phyloP scores from a whole-genome alignment of 768 basidiomycete genomes.

The Pulveroboletus sp. region DNA sequence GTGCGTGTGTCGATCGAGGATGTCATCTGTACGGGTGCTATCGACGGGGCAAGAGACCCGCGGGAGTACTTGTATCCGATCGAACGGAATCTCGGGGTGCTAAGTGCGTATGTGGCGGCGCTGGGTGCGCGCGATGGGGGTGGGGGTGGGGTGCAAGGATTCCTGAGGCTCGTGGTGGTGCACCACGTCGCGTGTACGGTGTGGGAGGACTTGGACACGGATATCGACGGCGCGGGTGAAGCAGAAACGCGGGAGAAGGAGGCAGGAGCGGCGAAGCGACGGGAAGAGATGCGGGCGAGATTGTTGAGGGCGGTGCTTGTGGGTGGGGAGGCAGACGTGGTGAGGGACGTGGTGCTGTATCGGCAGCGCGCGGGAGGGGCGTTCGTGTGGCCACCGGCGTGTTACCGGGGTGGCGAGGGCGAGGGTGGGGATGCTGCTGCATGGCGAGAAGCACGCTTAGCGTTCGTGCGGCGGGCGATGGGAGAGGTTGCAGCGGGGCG shows the following conservation, averaged over 20 bases:
- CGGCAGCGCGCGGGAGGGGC: slow-evolving; percentile 38
- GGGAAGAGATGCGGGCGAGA: slow-evolving; percentile 29
- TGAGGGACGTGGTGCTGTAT: slow-evolving; percentile 57
- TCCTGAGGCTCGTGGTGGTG: slow-evolving; percentile 62
- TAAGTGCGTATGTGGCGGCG: slow-evolving; percentile 59
- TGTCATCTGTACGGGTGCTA: slow-evolving; percentile 34
- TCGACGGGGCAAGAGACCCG: slow-evolving; percentile 30
- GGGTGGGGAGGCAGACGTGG: slow-evolving; percentile 43
- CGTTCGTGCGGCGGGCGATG: slow-evolving; percentile 11
- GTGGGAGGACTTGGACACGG: slow-evolving; percentile 49
- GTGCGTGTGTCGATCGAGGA: slow-evolving; percentile 48
- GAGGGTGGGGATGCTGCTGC: background rate
- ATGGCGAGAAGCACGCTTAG: slow-evolving; percentile 17
- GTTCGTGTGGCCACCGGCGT: slow-evolving; percentile 45
- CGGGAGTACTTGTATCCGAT: slow-evolving; percentile 67
- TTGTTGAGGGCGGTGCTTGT: slow-evolving; percentile 48
- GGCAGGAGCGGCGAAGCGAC: slow-evolving; percentile 24
- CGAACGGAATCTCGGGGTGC: slow-evolving; percentile 56
- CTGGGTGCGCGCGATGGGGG: slow-evolving; percentile 27
- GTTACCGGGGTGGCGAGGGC: slow-evolving; percentile 37
- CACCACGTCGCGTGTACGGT: slow-evolving; percentile 76
- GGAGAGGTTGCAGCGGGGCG: slow-evolving; percentile 8
- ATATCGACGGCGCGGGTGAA: slow-evolving; percentile 6
- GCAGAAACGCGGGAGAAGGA: slow-evolving; percentile 15
- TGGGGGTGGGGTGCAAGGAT: slow-evolving; percentile 40